phyloP scores from a whole-genome alignment of 345 rosid species.

The Moricandia moricandioides region DNA sequence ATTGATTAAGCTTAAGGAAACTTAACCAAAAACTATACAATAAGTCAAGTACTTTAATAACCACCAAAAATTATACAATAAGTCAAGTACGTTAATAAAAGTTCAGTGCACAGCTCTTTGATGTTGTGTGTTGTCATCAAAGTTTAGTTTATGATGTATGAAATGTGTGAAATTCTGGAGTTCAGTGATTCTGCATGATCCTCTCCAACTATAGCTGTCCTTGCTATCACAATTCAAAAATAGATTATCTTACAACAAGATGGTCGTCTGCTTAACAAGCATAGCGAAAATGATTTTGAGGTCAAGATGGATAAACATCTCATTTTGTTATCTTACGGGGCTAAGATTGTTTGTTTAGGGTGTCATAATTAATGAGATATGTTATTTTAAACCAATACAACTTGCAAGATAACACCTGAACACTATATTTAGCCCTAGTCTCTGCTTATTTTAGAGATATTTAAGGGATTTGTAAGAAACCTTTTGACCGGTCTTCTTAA shows the following conservation, averaged over 20 bases:
- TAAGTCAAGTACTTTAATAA: background rate
- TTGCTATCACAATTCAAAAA: background rate
- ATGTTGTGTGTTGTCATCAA: background rate
- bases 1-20: background rate
- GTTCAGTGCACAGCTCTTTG: background rate
- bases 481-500: background rate
- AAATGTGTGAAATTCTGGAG: too few relatives aligned
- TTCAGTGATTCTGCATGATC: too few relatives aligned
- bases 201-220: background rate
- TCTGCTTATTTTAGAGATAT: conserved; percentile 5
- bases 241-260: background rate
- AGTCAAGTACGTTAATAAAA: background rate
- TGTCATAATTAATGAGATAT: background rate
- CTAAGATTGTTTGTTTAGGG: background rate
- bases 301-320: background rate
- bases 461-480: background rate
- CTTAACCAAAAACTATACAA: background rate
- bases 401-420: background rate
- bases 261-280: background rate
- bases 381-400: conserved; percentile 16
- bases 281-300: background rate
- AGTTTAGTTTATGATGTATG: conserved; percentile 1
- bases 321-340: conserved; percentile 2
- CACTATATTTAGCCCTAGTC: conserved; percentile 18
- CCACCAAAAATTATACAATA: background rate